Evolutionary conservation across 73 alveolate species (phyloP), one percentile per base, ranked within the genome.

Genomic region (Halteria grandinella): DNA sequence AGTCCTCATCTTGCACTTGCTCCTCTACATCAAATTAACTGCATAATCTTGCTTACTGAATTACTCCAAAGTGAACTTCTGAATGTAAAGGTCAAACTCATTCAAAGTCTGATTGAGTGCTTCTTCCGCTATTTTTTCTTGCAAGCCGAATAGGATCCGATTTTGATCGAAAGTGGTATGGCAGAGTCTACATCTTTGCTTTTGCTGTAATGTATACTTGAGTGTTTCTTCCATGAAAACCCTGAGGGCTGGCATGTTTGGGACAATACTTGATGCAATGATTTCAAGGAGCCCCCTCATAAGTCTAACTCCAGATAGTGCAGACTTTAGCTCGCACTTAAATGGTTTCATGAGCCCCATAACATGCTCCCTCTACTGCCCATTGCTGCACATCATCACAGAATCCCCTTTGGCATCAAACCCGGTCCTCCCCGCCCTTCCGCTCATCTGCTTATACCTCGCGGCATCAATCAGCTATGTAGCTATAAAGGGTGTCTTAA

Each of bases 341-440:
- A 73, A 73, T 2, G 70, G 75, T 52, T 54, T 36, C 52, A 54
- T 28, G 49, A 73, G 32, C 18, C 37, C 75, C 55, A 27, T 17
- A 32, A 54, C 55, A n/a, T 34, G 18, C 21, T 71, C 55, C 50
- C 28, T 45, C 21, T 59, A 12, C 29, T 40, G 27, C 25, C 27
- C 47, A 7, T 5, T 32, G 17, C 27, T 28, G 28, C 80, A 62
- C 7, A 83, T 83, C 92, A 83, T 83, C 0, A 83, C 74, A 7
- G 92, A 83, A 21, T 83, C 92, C 18, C 93, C 89, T 23, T 44
- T 45, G 3, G 70, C 45, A 47, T 85, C 88, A 54, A 82, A 85
- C 0, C 97, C 97, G 0, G 92, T 85, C 49, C 97, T 59, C 10
- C 97, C 97, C 0, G 97, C 97, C 44, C 97, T 77, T 0, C 97